Base-by-base conservation (phyloP, 140 eudicot genomes). In the Anethum foeniculum region DNA sequence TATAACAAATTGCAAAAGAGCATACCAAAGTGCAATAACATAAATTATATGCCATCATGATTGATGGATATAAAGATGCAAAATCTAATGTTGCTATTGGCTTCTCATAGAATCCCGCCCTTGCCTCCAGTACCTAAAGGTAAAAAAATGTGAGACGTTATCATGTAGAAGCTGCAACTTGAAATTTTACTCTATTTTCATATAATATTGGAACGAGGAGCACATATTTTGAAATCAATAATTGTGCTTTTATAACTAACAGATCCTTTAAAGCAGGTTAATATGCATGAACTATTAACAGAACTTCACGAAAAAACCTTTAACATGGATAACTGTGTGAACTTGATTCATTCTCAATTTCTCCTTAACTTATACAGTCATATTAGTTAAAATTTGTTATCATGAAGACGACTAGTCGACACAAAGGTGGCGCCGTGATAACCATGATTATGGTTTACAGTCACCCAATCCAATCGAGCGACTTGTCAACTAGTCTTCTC, bases 21-120 rank as follows among this genome's bases (percentile, higher is more conserved):
- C 79, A 85, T 78, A 96, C 99, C 86, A 96, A 87, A 71, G 99
- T 93, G 82, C 99, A 96, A 81, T 96, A 96, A 85, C 99, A 96
- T 82, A 96, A 85, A 90, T 96, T 96, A 87, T 96, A 96, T 60
- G 99, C 99, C 99, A 96, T 96, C 99, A 96, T 96, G 84, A 96
- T 96, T 81, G 99, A 96, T 16, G 99, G 99, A 86, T 96, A 96
- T 62, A 96, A 77, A 78, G 99, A 96, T 81, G 99, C 99, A 86
- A 96, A 96, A 91, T 96, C 99, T 86, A 96, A 82, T 27, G 99
- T 96, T 58, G 99, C 99, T 86, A 96, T 93, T 75, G 99, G 99
- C 87, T 96, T 96, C 87, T 93, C 98, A 80, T 89, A 96, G 81
- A 87, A 96, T 30, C 99, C 98, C 41, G 98, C 90, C 80, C 92